Evolutionary conservation across 140 eudicot genomes (phyloP).

Genomic region (Bidens hawaiensis): DNA sequence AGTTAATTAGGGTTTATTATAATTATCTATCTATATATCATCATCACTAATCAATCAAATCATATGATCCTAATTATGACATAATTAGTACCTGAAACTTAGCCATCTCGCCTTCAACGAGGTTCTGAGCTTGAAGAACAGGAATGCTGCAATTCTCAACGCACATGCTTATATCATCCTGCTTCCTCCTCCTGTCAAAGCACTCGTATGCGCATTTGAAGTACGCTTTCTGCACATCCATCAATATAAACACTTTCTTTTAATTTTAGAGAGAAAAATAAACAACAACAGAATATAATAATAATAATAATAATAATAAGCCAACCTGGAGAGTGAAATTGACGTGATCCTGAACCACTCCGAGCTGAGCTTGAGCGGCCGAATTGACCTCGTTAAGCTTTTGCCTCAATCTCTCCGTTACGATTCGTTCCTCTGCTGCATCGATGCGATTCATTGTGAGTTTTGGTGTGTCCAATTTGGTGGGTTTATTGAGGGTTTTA

Average conservation of each 20-base stretch:
- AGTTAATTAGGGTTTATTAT: too few relatives aligned
- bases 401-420: constrained; percentile 65
- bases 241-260: background rate
- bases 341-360: constrained; percentile 69
- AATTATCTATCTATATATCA: too few relatives aligned
- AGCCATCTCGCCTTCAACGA: constrained; percentile 71
- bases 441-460: constrained; percentile 65
- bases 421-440: constrained; percentile 69
- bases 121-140: constrained; percentile 70
- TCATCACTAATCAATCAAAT: too few relatives aligned
- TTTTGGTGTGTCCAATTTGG: constrained; percentile 7
- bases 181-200: constrained; percentile 66
- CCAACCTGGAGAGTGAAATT: constrained; percentile 94
- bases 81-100: constrained; percentile 87
- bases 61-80: too few relatives aligned
- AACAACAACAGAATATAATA: background rate
- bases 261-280: too few relatives aligned
- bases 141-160: constrained; percentile 85
- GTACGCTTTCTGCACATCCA: constrained; percentile 59
- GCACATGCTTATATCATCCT: constrained; percentile 61
- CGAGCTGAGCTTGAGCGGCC: constrained; percentile 74
- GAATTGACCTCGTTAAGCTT: constrained; percentile 76
- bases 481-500: constrained; percentile 33
- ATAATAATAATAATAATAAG: background rate
- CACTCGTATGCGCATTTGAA: constrained; percentile 86